Percentiles rank a stretch among this genome's conserved stretches.
These are phyloP conservation scores for Wickerhamomyces chaumierensis DNA, from an alignment of 805 yeast genomes.

Conservation along the genomic window DNA sequence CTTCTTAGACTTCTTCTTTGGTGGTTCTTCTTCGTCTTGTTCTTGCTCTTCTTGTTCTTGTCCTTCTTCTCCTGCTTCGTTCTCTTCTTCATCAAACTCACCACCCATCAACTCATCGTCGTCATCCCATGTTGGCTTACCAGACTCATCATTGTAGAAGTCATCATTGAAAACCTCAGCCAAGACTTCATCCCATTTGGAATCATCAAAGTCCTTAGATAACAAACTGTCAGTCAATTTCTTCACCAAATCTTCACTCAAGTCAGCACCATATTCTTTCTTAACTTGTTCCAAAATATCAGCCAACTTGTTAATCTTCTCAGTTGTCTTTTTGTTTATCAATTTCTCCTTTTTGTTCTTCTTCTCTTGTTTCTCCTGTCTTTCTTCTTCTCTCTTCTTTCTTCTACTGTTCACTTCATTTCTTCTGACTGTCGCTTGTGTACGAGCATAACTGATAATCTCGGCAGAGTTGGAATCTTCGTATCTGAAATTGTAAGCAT, in stretches of 20 bases:
- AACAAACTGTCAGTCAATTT: slow-evolving; percentile 69
- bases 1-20: slow-evolving; percentile 34
- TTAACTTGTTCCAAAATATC: slow-evolving; percentile 41
- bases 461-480: slow-evolving; percentile 90
- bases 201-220: slow-evolving; percentile 80
- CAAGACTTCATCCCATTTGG: slow-evolving; percentile 86
- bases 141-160: slow-evolving; percentile 47
- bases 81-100: slow-evolving; percentile 21
- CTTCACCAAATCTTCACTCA: slow-evolving; percentile 44
- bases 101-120: slow-evolving; percentile 42
- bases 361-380: slow-evolving; percentile 38
- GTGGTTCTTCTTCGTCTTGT: slow-evolving; percentile 21
- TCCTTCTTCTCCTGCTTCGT: slow-evolving; percentile 20
- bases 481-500: slow-evolving; percentile 87
- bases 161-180: slow-evolving; percentile 78
- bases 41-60: slow-evolving; percentile 31
- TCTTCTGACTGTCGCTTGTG: slow-evolving; percentile 84
- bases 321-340: slow-evolving; percentile 59
- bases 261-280: slow-evolving; percentile 31
- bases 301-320: slow-evolving; percentile 66
- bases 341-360: slow-evolving; percentile 46
- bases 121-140: slow-evolving; percentile 58
- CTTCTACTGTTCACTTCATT: slow-evolving; percentile 65
- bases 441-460: slow-evolving; percentile 89
- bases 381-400: slow-evolving; percentile 66